These are phyloP conservation scores for Pichia deserticola DNA, from an alignment of 805 yeast species.

Conservation along the genomic window DNA sequence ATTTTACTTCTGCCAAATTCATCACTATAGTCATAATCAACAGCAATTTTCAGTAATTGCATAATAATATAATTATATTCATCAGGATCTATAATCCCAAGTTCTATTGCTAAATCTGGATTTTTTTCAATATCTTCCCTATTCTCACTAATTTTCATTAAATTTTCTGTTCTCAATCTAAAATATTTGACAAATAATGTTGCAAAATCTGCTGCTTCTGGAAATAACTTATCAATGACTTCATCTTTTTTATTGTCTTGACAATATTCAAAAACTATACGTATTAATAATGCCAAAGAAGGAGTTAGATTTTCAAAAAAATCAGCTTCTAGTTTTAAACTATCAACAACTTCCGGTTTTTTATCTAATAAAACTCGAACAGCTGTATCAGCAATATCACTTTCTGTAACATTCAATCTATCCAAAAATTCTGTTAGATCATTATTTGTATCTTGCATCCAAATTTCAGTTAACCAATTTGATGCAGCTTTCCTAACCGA, in stretches of 20 bases:
- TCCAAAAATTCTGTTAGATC: slow-evolving; percentile 69
- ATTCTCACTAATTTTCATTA: slow-evolving; percentile 19
- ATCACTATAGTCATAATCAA: slow-evolving; percentile 77
- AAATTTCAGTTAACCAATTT: slow-evolving; percentile 57
- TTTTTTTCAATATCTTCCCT: slow-evolving; percentile 16
- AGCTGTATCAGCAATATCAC: slow-evolving; percentile 60
- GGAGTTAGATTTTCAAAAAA: slow-evolving; percentile 66
- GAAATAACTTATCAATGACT: slow-evolving; percentile 60
- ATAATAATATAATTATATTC: slow-evolving; percentile 68
- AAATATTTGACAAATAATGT: slow-evolving; percentile 50
- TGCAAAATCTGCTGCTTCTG: slow-evolving; percentile 72
- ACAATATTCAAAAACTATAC: slow-evolving; percentile 63
- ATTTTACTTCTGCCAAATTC: slow-evolving; percentile 82
- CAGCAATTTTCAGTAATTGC: slow-evolving; percentile 62
- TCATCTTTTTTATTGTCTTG: slow-evolving; percentile 42
- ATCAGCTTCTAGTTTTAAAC: slow-evolving; percentile 52
- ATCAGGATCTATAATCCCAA: slow-evolving; percentile 37
- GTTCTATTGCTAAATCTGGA: slow-evolving; percentile 9
- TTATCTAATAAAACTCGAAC: slow-evolving; percentile 54
- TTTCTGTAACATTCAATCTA: slow-evolving; percentile 60
- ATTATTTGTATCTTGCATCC: slow-evolving; percentile 65
- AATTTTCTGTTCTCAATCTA: slow-evolving; percentile 33
- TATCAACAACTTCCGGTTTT: slow-evolving; percentile 55
- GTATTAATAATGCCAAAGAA: slow-evolving; percentile 66
- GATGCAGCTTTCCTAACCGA: slow-evolving; percentile 65